Percentiles rank a stretch among this genome's conserved stretches.
Evolutionary conservation across 345 rosid species (phyloP).

Genomic region (Kernera saxatilis): DNA sequence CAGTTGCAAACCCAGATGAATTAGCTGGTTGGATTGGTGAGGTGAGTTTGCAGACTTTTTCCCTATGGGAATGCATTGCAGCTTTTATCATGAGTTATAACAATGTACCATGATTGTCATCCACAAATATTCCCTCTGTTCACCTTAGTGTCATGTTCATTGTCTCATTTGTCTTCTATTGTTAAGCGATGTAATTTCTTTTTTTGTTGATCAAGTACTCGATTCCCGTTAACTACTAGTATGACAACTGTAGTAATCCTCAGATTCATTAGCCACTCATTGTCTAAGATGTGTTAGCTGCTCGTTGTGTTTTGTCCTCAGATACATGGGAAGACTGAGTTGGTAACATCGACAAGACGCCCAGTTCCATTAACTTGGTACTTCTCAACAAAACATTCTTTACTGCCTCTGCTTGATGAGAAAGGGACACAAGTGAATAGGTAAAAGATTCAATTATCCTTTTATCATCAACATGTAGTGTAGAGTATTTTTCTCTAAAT

Average conservation of each 20-base stretch:
- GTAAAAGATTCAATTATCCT: constrained; percentile 34
- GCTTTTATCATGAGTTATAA: not conserved
- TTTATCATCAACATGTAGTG: not conserved
- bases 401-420: constrained; percentile 79
- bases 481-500: not conserved
- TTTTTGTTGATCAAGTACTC: not conserved
- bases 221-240: not conserved
- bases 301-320: constrained; percentile 30
- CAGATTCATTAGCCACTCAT: not conserved
- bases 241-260: not conserved
- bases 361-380: constrained; percentile 98
- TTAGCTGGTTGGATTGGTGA: constrained; percentile 93
- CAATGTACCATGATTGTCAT: too few relatives aligned
- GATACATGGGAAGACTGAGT: constrained; percentile 91
- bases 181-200: not conserved
- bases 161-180: not conserved
- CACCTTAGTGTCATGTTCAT: not conserved
- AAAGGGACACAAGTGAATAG: constrained; percentile 74
- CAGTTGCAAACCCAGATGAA: constrained; percentile 92
- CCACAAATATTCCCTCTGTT: too few relatives aligned
- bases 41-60: constrained; percentile 39
- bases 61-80: not conserved
- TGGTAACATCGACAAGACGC: constrained; percentile 79
- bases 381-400: constrained; percentile 68
- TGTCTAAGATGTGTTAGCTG: constrained; percentile 17